Base-by-base conservation (phyloP, 129 eudicot species). In the Sambucus nigra region DNA sequence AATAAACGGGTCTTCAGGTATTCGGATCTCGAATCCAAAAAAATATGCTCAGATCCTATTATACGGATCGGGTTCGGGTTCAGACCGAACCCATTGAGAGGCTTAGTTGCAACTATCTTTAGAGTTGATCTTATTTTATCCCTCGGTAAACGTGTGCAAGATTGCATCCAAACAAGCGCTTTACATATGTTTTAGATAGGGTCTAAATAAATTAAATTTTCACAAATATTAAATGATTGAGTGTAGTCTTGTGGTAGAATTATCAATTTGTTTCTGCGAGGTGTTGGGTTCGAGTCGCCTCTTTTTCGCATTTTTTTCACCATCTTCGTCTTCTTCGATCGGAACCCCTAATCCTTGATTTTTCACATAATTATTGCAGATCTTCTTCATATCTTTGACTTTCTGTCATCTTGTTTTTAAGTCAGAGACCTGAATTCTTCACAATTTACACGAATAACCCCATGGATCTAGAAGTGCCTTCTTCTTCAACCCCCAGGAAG, bases 401-500 rank as follows among this genome's bases (percentile, higher is more conserved):
- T 41, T 46, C 23, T 46, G 28, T 15, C 56, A 25, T 64, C 42
- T 15, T 54, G 50, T 46, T 58, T 60, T 26, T 20, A 25, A 18
- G 19, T 50, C 19, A 16, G 53, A 67, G 59, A 51, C 64, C 63
- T 69, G 4, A 25, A 19, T 51, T 26, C 19, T 14, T 53, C 40
- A 27, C 10, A 29, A 25, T 51, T 15, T 14, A 26, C 45, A 7
- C 33, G 0, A 41, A 40, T 28, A 51, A 26, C 66, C 17, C 71
- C 57, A 81, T 76, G 84, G 81, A 81, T 51, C 55, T 51, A 51
- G 81, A 81, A 51, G 69, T 54, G 29, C 66, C 76, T n/a, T 26
- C 69, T 9, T 18, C 67, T 35, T 23, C 71, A 22, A 2, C 60
- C 54, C 53, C 72, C 15, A 73, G 81, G 26, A 76, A 76, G 76